phyloP scores from a whole-genome alignment of 2,329 filamentous ascomycete genomes.

The Paecilomyces sp. region DNA sequence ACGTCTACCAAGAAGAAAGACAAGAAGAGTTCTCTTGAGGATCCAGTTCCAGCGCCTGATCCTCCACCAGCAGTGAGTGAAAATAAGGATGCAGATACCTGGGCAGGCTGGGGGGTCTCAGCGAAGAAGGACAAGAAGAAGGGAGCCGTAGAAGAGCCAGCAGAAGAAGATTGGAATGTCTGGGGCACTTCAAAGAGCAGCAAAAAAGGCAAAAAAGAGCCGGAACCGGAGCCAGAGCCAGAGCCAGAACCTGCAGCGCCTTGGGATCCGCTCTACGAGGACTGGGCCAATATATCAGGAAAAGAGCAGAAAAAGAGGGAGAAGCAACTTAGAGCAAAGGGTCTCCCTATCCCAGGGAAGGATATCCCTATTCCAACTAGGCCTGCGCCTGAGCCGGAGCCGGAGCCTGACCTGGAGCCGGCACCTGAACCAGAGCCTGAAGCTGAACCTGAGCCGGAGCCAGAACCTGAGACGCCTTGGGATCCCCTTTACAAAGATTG shows the following conservation, averaged over 20 bases:
- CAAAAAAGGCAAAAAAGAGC: background rate
- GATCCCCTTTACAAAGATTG: background rate
- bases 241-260: too few relatives aligned
- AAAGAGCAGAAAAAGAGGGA: slow-evolving; percentile 28
- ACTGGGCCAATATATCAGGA: slow-evolving; percentile 1
- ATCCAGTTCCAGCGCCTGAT: slow-evolving; percentile 3
- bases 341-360: background rate
- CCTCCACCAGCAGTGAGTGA: slow-evolving; percentile 7
- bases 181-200: slow-evolving; percentile 13
- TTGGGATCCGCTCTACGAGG: background rate
- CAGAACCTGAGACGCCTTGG: too few relatives aligned
- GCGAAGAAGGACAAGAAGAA: slow-evolving; percentile 24
- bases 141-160: slow-evolving; percentile 9
- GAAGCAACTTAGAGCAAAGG: slow-evolving; percentile 19
- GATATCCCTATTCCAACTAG: slow-evolving; percentile 7
- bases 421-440: slow-evolving; percentile 13
- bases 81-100: background rate
- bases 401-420: slow-evolving; percentile 11
- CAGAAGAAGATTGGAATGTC: slow-evolving; percentile 2
- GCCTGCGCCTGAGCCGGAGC: background rate
- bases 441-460: slow-evolving; percentile 22
- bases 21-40: slow-evolving; percentile 21
- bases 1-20: slow-evolving; percentile 21
- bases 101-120: background rate
- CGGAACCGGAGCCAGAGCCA: slow-evolving; percentile 10